Percentiles rank a stretch among this genome's conserved stretches.
Evolutionary conservation across 345 rosid species (phyloP).

Genomic region (Xanthoceras sorbifolium): DNA sequence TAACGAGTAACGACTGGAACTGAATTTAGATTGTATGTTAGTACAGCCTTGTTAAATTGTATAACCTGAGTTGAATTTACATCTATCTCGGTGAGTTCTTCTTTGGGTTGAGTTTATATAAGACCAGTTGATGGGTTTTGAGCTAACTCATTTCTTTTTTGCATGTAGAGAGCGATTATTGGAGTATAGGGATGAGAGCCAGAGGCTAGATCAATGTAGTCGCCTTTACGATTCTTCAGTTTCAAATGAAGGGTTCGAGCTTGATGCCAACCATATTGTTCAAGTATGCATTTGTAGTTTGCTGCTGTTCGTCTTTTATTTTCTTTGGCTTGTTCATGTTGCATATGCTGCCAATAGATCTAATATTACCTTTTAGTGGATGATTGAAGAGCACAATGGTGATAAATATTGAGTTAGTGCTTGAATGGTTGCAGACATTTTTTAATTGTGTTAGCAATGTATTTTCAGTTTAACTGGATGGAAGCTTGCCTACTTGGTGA

Average conservation of each 20-base stretch:
- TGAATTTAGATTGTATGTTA: background rate
- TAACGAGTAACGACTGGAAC: background rate
- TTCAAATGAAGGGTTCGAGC: constrained; percentile 83
- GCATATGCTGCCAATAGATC: background rate
- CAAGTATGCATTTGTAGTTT: constrained; percentile 56
- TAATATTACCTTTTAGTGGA: too few species aligned
- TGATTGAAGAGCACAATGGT: background rate
- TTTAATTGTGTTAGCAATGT: background rate
- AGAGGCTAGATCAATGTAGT: constrained; percentile 85
- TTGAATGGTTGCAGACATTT: background rate
- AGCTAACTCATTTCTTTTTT: constrained; percentile 18
- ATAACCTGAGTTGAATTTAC: constrained; percentile 10
- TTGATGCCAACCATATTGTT: constrained; percentile 82
- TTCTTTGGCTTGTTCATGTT: background rate
- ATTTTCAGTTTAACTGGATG: background rate
- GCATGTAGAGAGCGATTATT: constrained; percentile 67
- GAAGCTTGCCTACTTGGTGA: background rate
- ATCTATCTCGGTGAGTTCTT: background rate
- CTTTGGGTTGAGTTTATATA: constrained; percentile 3
- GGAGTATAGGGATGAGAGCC: constrained; percentile 88
- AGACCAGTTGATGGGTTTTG: constrained; percentile 10
- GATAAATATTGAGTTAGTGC: background rate
- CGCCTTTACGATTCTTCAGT: constrained; percentile 95
- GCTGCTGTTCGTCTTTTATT: background rate
- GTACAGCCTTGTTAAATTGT: background rate